These are phyloP conservation scores for Umbelopsis vinacea DNA, from an alignment of 192 early-diverging fungal species.

Conservation along the genomic window DNA sequence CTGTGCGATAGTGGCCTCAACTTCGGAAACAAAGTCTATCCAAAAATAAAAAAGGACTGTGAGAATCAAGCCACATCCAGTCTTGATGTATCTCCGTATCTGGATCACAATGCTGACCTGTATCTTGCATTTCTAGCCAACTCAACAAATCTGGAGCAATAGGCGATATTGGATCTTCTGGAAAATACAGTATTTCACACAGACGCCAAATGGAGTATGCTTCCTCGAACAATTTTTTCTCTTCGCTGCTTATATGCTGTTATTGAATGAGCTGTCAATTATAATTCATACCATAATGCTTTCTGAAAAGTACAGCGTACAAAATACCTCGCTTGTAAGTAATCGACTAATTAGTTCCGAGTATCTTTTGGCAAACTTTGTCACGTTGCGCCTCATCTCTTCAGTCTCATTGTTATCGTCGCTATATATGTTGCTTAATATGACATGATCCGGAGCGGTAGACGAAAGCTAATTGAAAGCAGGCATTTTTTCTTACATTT, in stretches of 20 bases:
- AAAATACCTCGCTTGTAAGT: no score
- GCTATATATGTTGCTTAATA: no score
- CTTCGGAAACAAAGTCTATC: not conserved
- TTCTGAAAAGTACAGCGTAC: no score
- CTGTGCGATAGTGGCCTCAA: not conserved
- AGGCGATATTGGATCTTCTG: conserved; percentile 3
- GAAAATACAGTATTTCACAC: not conserved
- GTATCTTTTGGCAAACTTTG: no score
- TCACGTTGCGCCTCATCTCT: no score
- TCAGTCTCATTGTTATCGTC: no score
- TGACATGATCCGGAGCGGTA: no score
- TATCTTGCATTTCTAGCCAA: conserved; percentile 7
- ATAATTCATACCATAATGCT: no score
- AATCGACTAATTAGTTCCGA: no score
- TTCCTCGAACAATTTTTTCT: not conserved
- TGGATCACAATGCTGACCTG: not conserved
- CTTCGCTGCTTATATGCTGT: not conserved
- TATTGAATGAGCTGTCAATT: not conserved
- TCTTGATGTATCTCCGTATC: not conserved
- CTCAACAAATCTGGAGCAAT: not conserved
- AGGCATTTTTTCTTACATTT: no score
- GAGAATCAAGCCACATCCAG: not conserved
- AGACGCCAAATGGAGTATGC: not conserved
- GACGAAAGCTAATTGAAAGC: no score
- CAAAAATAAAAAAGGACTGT: not conserved